phyloP scores from a whole-genome alignment of 2,329 filamentous ascomycete species.

The Thelonectria blattea region DNA sequence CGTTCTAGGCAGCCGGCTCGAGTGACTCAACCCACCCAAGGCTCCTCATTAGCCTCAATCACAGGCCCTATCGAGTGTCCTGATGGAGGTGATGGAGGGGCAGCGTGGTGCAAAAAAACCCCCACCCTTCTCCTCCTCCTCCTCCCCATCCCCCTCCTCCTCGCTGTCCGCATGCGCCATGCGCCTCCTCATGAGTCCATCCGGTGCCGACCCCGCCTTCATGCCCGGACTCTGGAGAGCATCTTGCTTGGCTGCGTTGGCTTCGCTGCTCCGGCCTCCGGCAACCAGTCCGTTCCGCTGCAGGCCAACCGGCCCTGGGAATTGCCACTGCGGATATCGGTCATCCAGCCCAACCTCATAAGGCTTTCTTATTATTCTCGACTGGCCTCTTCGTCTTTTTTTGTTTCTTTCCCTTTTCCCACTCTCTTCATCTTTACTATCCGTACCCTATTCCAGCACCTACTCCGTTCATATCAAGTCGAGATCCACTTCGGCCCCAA shows the following conservation, averaged over 20 bases:
- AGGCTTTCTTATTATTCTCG: background rate
- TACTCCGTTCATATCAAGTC: constrained; percentile 5
- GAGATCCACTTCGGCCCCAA: constrained; percentile 23
- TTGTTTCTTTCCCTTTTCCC: background rate
- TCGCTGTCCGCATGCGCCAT: no score
- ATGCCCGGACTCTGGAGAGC: background rate
- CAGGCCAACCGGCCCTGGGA: background rate
- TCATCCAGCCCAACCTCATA: background rate
- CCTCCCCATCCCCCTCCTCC: no score
- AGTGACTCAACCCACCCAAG: background rate
- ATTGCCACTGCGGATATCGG: background rate
- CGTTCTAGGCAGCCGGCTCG: background rate
- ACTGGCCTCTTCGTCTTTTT: background rate
- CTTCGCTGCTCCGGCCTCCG: background rate
- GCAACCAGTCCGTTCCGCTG: background rate
- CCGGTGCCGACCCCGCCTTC: background rate
- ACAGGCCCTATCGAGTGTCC: background rate
- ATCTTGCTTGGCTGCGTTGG: background rate
- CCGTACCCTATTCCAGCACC: background rate
- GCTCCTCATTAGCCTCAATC: background rate
- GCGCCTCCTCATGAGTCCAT: background rate
- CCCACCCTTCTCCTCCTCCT: no score
- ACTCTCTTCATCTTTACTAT: background rate
- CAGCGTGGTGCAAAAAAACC: background rate
- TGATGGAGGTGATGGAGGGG: background rate